These are phyloP conservation scores for Scedosporium aurantiacum DNA, from an alignment of 2,329 filamentous ascomycete species.

Conservation along the genomic window DNA sequence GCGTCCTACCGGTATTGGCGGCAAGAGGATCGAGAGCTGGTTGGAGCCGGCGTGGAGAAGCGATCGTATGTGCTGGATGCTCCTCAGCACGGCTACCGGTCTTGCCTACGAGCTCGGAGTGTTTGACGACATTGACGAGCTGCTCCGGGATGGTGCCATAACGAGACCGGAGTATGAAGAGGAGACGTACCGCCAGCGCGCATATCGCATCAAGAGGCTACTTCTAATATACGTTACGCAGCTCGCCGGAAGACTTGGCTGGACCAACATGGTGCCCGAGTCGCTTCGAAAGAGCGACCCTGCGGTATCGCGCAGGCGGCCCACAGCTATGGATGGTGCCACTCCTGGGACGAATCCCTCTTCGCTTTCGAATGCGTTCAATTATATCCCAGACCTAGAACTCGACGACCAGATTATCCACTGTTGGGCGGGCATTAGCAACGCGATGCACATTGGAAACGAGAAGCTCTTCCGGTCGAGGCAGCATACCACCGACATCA, in stretches of 20 bases:
- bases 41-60: slow-evolving; percentile 91
- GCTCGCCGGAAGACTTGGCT: slow-evolving; percentile 81
- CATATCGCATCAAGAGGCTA: slow-evolving; percentile 71
- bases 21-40: slow-evolving; percentile 85
- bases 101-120: slow-evolving; percentile 90
- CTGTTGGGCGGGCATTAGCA: slow-evolving; percentile 89
- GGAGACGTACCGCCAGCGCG: slow-evolving; percentile 64
- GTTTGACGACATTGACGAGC: slow-evolving; percentile 78
- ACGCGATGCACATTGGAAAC: slow-evolving; percentile 85
- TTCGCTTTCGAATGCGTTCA: slow-evolving; percentile 46
- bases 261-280: slow-evolving; percentile 86
- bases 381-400: slow-evolving; percentile 56
- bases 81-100: slow-evolving; percentile 81
- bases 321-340: slow-evolving; percentile 37
- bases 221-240: slow-evolving; percentile 88
- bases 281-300: slow-evolving; percentile 47
- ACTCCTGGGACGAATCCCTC: slow-evolving; percentile 51
- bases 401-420: slow-evolving; percentile 63
- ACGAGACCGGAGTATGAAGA: slow-evolving; percentile 60
- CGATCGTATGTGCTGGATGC: slow-evolving; percentile 97
- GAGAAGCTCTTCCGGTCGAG: slow-evolving; percentile 78
- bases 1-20: slow-evolving; percentile 46
- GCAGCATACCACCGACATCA: slow-evolving; percentile 78
- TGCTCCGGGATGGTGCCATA: slow-evolving; percentile 47
- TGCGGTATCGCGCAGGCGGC: slow-evolving; percentile 39